Base-by-base conservation (phyloP, 768 basidiomycete genomes). In the Suillus cothurnatus region DNA sequence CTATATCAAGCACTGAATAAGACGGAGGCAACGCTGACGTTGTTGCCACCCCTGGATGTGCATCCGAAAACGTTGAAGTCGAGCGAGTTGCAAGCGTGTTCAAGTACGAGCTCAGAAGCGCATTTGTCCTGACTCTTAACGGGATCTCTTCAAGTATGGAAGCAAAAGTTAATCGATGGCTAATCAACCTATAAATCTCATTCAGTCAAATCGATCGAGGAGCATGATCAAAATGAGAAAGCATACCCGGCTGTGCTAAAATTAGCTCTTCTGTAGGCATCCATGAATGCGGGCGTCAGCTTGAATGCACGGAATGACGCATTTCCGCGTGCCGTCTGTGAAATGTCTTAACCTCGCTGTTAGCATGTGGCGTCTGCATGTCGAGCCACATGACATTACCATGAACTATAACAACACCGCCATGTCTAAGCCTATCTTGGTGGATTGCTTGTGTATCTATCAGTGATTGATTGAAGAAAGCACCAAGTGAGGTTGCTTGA, bases 291-390 rank as follows among this genome's bases (percentile, higher is more conserved):
- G 53, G 86, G 78, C 49, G 93, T 94, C 70, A 98, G 81, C 68
- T 88, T 85, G 82, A 93, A 98, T 49, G 95, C 96, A 65, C 91
- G 90, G 82, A 98, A 92, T 32, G 91, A 89, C 53, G 94, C 88
- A 73, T 92, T 95, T 55, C 94, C 94, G 68, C 91, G 86, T 64
- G 86, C 85, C 3, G 92, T 87, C 71, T 89, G 88, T 50, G 93
- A 88, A 39, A 92, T 76, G 78, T 95, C 94, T 95, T 58, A 73
- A 67, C 66, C 61, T 69, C 62, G 34, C 47, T 62, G 63, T 71
- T 41, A 69, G 65, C 63, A 21, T 61, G 31, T 36, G 14, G 55
- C 63, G 36, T 0, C 34, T 43, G 34, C 28, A 21, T 50, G 26
- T 34, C 14, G 34, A 15, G 12, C 23, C 23, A 62, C 8, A n/a